Evolutionary conservation across 192 early-diverging fungal species (phyloP).

Genomic region (Entomortierella chlamydospora): DNA sequence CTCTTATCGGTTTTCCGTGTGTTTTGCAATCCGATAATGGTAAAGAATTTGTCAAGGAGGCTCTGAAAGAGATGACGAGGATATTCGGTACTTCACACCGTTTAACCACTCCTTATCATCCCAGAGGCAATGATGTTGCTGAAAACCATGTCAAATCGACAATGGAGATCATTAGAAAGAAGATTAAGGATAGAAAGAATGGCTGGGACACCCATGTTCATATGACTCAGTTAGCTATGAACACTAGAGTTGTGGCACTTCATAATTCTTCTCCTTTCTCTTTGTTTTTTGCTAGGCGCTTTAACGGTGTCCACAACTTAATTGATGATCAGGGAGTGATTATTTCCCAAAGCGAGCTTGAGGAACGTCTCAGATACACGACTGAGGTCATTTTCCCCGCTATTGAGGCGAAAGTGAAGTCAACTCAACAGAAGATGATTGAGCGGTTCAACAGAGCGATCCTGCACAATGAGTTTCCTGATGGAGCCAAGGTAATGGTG

Average conservation of each 20-base stretch:
- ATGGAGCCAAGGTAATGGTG: constrained; percentile 25
- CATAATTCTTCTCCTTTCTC: constrained; percentile 56
- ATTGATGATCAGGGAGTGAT: constrained; percentile 9
- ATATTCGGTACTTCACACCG: constrained; percentile 43
- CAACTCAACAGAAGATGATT: constrained; percentile 20
- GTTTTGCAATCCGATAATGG: constrained; percentile 55
- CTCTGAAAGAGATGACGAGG: constrained; percentile 25
- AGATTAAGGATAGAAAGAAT: constrained; percentile 13
- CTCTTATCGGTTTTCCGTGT: constrained; percentile 20
- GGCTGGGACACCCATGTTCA: constrained; percentile 53
- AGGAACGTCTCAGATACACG: constrained; percentile 34
- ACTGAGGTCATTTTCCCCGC: constrained; percentile 27
- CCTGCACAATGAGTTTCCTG: constrained; percentile 19
- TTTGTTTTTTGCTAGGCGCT: constrained; percentile 55
- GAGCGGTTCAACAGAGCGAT: constrained; percentile 22
- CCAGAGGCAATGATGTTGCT: constrained; percentile 31
- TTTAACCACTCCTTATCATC: constrained; percentile 54
- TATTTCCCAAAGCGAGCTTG: constrained; percentile 17
- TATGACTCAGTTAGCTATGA: constrained; percentile 53
- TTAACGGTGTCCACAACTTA: constrained; percentile 22
- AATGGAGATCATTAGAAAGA: constrained; percentile 48
- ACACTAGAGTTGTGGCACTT: constrained; percentile 29
- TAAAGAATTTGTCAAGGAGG: constrained; percentile 57
- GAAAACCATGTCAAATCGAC: constrained; percentile 30
- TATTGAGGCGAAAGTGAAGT: constrained; percentile 9